A percentile compares a stretch with the other conserved stretches of the same genome.
Conservation (phyloP, 202 grass and related monocot genomes). For the Setaria viridis region DNA sequence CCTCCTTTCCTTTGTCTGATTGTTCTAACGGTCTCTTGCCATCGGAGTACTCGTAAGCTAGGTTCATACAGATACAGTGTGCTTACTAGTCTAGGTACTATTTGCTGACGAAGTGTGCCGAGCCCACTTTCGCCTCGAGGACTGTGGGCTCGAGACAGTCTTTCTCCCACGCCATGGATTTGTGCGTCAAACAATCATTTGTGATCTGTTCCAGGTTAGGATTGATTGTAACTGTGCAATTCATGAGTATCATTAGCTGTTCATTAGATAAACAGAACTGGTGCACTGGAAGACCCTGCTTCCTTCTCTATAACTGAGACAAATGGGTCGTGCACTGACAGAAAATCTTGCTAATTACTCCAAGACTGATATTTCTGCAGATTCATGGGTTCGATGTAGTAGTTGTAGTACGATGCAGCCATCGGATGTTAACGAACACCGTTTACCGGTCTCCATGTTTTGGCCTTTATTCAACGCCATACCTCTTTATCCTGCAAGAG, state of each 20-base stretch:
- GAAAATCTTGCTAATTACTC: background rate
- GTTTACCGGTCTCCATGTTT: background rate
- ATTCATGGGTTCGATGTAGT: background rate
- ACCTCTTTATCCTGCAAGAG: background rate
- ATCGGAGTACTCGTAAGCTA: background rate
- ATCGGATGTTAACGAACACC: background rate
- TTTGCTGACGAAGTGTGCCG: constrained; percentile 48
- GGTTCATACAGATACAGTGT: background rate
- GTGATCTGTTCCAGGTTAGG: constrained; percentile 32
- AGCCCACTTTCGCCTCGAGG: constrained; percentile 16
- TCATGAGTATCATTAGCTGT: background rate
- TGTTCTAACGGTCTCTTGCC: constrained; percentile 38
- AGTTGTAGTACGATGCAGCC: background rate
- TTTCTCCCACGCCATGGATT: constrained; percentile 30
- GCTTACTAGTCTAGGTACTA: constrained; percentile 34
- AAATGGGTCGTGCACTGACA: background rate
- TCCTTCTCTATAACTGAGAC: background rate
- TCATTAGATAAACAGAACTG: background rate
- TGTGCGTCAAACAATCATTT: constrained; percentile 41
- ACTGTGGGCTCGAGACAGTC: constrained; percentile 14
- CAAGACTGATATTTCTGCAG: background rate
- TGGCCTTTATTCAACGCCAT: background rate
- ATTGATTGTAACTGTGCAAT: background rate
- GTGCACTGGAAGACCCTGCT: background rate
- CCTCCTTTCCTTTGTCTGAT: constrained; percentile 13